phyloP scores from a whole-genome alignment of 1,284 basidiomycete species.

The Tremellales sp. region DNA sequence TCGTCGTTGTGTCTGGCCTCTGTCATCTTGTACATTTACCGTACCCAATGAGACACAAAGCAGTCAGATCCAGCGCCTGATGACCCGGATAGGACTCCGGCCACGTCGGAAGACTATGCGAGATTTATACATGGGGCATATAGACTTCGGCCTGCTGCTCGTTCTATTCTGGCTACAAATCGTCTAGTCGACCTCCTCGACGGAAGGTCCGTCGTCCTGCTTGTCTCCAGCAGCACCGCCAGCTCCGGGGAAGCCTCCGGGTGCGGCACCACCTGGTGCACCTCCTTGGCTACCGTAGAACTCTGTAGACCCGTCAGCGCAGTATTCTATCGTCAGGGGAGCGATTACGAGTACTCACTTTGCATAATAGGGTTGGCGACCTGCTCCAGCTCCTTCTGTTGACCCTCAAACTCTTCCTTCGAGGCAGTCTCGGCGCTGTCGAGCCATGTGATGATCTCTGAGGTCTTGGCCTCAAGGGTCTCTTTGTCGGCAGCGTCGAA shows the following conservation, averaged over 20 bases:
- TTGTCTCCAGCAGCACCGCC: constrained; percentile 49
- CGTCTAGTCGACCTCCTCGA: constrained; percentile 57
- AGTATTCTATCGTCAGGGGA: background rate
- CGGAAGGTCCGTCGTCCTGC: constrained; percentile 55
- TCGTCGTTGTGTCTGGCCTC: too few species aligned
- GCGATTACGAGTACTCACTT: constrained; percentile 1
- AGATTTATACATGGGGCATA: too few species aligned
- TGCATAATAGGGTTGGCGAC: constrained; percentile 67
- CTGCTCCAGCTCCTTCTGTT: constrained; percentile 92
- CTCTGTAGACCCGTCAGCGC: too few species aligned
- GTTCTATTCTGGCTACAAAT: background rate
- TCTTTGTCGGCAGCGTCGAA: constrained; percentile 84
- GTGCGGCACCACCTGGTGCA: constrained; percentile 55
- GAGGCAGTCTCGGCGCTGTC: constrained; percentile 69
- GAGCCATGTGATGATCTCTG: constrained; percentile 84
- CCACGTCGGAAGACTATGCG: too few species aligned
- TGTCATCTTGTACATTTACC: too few species aligned
- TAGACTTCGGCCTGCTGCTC: background rate
- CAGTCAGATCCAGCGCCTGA: too few species aligned
- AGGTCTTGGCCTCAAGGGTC: constrained; percentile 77
- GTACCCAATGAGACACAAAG: too few species aligned
- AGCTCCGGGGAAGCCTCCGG: constrained; percentile 50
- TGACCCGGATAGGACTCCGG: too few species aligned
- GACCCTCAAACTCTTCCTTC: constrained; percentile 90
- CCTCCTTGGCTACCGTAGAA: constrained; percentile 61